phyloP scores from a whole-genome alignment of 768 basidiomycete species.

The Crassisporium funariophilum region DNA sequence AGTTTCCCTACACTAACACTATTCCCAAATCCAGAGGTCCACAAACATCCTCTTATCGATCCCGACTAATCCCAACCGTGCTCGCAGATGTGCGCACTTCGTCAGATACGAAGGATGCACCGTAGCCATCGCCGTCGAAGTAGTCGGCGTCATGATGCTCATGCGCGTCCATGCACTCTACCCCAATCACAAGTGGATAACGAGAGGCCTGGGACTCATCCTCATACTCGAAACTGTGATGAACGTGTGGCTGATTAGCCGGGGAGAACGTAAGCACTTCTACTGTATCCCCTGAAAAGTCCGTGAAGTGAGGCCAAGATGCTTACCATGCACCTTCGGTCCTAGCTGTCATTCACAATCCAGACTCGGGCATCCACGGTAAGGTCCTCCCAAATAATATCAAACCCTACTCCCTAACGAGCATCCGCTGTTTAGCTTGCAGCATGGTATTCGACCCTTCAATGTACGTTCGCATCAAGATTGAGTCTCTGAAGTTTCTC shows the following conservation, averaged over 20 bases:
- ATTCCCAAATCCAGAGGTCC: constrained; percentile 14
- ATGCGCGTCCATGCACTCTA: constrained; percentile 50
- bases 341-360: constrained; percentile 46
- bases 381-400: not conserved
- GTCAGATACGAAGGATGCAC: constrained; percentile 55
- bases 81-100: constrained; percentile 44
- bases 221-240: constrained; percentile 46
- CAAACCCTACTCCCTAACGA: not conserved
- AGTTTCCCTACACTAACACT: not conserved
- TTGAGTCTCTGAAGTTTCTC: constrained; percentile 11
- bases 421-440: constrained; percentile 32
- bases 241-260: constrained; percentile 57
- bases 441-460: constrained; percentile 43
- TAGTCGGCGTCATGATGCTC: constrained; percentile 62
- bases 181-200: constrained; percentile 31
- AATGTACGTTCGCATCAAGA: constrained; percentile 26
- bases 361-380: constrained; percentile 39
- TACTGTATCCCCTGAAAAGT: not conserved
- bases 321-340: too few species aligned
- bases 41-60: not conserved
- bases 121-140: constrained; percentile 53
- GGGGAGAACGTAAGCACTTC: constrained; percentile 46
- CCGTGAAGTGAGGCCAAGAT: not conserved
- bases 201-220: constrained; percentile 32
- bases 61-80: not conserved